Percentiles rank a stretch among this genome's conserved stretches.
phyloP scores from a whole-genome alignment of 371 early-diverging fungal species.

The Mucor plumbeus region DNA sequence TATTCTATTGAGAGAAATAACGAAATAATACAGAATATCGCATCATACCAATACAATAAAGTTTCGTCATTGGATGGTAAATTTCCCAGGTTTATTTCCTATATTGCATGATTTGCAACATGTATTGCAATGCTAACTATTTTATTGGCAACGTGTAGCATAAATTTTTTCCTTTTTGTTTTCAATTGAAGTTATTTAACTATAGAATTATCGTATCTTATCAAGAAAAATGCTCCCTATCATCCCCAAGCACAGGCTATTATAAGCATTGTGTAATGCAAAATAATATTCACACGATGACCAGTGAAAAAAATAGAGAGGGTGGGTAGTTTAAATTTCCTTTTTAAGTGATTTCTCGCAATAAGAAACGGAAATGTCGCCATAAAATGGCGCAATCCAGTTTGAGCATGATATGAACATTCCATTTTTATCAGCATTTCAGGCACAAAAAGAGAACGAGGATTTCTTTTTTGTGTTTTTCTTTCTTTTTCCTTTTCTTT shows the following conservation, averaged over 20 bases:
- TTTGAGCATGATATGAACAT: conserved; percentile 2
- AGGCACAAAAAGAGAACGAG: conserved; percentile 11
- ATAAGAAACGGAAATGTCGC: conserved; percentile 34
- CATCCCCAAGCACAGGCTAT: neutral
- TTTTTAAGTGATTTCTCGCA: conserved; percentile 28
- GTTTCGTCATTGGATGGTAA: conserved; percentile 1
- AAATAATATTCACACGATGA: conserved; percentile 3
- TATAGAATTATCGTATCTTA: too few relatives aligned
- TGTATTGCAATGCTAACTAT: neutral
- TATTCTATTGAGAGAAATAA: neutral
- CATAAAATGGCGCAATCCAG: conserved; percentile 34
- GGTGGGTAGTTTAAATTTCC: conserved; percentile 13
- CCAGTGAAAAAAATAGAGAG: neutral
- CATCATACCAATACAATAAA: conserved; percentile 7
- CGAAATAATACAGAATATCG: conserved; percentile 16
- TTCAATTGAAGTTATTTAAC: too few relatives aligned
- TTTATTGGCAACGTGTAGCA: neutral
- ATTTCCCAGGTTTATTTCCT: neutral
- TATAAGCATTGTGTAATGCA: neutral
- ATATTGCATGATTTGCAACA: conserved; percentile 6
- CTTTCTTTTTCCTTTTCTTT: conserved; percentile 3
- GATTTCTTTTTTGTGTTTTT: neutral
- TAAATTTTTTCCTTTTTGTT: too few relatives aligned
- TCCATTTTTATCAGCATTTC: conserved; percentile 2
- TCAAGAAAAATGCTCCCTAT: too few relatives aligned